phyloP scores from a whole-genome alignment of 352 stramenopile genomes.

The Sclerospora graminicola region DNA sequence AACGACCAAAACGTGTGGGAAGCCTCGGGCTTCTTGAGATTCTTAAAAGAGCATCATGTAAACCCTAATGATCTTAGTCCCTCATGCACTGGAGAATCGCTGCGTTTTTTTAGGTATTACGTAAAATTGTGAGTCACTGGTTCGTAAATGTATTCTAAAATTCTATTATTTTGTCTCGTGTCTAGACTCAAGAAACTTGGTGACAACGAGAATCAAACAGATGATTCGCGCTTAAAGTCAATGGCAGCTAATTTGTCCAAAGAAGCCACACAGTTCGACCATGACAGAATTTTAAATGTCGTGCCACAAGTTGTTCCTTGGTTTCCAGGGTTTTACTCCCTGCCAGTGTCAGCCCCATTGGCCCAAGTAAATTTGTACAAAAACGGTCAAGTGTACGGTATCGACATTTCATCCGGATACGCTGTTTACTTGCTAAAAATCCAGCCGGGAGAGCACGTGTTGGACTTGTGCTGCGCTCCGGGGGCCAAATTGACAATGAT shows the following conservation, averaged over 20 bases:
- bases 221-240: constrained; percentile 11
- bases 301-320: constrained; percentile 25
- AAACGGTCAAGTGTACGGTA: constrained; percentile 58
- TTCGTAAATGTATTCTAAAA: not conserved
- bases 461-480: constrained; percentile 92
- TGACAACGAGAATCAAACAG: not conserved
- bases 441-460: constrained; percentile 67
- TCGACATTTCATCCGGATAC: constrained; percentile 74
- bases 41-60: constrained; percentile 44
- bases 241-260: constrained; percentile 13
- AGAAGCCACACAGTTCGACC: constrained; percentile 7
- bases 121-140: too few relatives aligned
- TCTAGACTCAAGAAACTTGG: constrained; percentile 23
- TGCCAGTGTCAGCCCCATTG: constrained; percentile 37
- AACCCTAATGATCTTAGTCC: constrained; percentile 27
- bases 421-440: constrained; percentile 52
- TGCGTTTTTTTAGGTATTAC: constrained; percentile 54
- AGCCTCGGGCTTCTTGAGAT: constrained; percentile 39
- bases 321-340: constrained; percentile 55
- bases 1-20: constrained; percentile 31
- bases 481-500: constrained; percentile 90
- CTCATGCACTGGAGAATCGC: constrained; percentile 9
- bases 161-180: not conserved
- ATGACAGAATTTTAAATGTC: not conserved
- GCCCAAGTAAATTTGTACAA: constrained; percentile 37